Evolutionary conservation across 2,329 filamentous ascomycete genomes (phyloP).

Genomic region (Xylariales sp.): DNA sequence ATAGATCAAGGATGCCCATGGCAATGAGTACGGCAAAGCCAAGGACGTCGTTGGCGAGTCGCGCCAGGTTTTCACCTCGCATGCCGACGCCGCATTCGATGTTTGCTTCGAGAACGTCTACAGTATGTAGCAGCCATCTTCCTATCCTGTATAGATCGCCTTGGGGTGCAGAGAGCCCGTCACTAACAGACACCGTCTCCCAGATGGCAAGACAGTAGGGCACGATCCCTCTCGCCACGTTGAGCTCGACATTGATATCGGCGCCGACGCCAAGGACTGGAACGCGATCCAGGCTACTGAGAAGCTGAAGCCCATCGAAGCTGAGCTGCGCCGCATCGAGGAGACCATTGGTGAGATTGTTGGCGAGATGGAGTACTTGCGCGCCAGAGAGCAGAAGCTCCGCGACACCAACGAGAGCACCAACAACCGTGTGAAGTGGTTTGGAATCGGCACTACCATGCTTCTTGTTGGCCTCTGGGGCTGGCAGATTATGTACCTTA

Average conservation of each 20-base stretch:
- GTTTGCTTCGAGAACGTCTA: conserved; percentile 90
- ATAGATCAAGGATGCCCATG: conserved; percentile 90
- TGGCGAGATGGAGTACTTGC: conserved; percentile 92
- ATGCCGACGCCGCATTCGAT: conserved; percentile 88
- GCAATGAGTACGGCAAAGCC: conserved; percentile 91
- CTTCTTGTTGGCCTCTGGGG: conserved; percentile 83
- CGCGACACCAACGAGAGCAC: conserved; percentile 99
- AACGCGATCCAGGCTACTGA: conserved; percentile 91
- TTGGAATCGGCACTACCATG: conserved; percentile 89
- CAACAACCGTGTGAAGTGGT: conserved; percentile 98
- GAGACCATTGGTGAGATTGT: conserved; percentile 89
- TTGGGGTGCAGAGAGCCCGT: not conserved
- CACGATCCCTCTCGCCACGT: conserved; percentile 63
- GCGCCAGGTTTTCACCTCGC: conserved; percentile 89
- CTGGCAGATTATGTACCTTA: conserved; percentile 97
- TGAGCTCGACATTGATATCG: conserved; percentile 93
- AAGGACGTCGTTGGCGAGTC: conserved; percentile 90
- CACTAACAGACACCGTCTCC: not conserved
- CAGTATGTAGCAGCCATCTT: conserved; percentile 46
- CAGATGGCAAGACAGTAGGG: conserved; percentile 9
- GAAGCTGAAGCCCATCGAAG: conserved; percentile 97
- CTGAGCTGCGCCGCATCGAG: conserved; percentile 87
- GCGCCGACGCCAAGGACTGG: conserved; percentile 97
- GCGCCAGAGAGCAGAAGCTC: conserved; percentile 85
- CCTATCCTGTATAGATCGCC: not conserved